phyloP scores from a whole-genome alignment of 495 filamentous ascomycete genomes.

The Aspergillus baeticus region DNA sequence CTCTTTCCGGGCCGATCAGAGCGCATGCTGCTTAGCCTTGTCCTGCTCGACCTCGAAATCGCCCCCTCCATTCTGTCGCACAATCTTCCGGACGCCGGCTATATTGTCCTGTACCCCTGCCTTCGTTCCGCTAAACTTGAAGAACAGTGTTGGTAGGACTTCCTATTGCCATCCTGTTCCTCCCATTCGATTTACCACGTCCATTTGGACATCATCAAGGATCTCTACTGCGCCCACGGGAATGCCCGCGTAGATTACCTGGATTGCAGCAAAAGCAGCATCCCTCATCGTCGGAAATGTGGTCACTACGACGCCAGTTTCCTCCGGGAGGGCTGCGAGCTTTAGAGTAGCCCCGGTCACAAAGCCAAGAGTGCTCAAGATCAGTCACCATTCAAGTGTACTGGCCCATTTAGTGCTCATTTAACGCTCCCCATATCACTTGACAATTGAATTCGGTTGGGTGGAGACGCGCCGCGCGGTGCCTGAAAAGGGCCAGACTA shows the following conservation, averaged over 20 bases:
- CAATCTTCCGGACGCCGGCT: neutral
- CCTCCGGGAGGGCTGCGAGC: conserved; percentile 55
- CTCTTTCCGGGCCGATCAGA: neutral
- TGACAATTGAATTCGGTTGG: too few species aligned
- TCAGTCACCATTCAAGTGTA: too few species aligned
- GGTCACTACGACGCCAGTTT: neutral
- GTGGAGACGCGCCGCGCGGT: too few species aligned
- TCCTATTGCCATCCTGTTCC: neutral
- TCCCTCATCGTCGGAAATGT: neutral
- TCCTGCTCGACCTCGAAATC: neutral
- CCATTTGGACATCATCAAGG: neutral
- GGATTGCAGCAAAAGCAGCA: neutral
- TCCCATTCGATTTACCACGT: neutral
- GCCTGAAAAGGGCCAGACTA: too few species aligned
- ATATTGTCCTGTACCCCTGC: neutral
- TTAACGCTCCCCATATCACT: too few species aligned
- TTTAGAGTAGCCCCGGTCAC: conserved; percentile 78
- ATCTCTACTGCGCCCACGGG: neutral
- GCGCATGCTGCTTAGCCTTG: neutral
- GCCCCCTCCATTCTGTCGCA: neutral
- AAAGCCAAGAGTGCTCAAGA: conserved; percentile 76
- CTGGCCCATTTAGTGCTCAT: too few species aligned
- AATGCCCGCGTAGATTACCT: neutral
- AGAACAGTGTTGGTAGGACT: neutral
- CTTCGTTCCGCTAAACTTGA: neutral